Evolutionary conservation across 2,329 filamentous ascomycete species (phyloP).

Genomic region (Ascochyta pisi): DNA sequence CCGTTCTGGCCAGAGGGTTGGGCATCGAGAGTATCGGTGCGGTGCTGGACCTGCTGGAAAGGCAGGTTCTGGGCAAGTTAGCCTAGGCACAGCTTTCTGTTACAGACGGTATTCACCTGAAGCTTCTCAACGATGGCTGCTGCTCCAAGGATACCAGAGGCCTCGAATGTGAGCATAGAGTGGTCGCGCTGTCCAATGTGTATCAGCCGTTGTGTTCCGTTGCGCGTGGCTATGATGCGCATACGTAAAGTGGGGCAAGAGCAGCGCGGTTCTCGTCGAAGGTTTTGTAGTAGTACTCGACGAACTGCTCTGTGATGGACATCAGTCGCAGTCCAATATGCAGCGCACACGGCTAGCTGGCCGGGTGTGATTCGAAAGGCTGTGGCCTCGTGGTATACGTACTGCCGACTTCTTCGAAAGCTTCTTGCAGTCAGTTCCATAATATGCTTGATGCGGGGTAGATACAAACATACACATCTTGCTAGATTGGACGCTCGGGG

Average conservation of each 20-base stretch:
- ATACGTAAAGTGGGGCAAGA: constrained; percentile 80
- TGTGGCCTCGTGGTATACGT: constrained; percentile 29
- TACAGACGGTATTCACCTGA: constrained; percentile 61
- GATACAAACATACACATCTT: constrained; percentile 26
- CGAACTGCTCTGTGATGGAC: constrained; percentile 75
- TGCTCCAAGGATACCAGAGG: constrained; percentile 68
- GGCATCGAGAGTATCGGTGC: constrained; percentile 78
- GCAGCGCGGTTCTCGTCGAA: constrained; percentile 76
- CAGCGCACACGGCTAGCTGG: background rate
- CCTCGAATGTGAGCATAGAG: constrained; percentile 96
- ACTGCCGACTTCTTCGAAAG: constrained; percentile 49
- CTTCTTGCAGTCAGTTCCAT: constrained; percentile 21
- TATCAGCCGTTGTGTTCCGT: constrained; percentile 9
- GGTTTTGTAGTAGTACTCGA: constrained; percentile 86
- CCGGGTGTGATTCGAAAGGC: background rate
- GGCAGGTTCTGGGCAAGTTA: constrained; percentile 68
- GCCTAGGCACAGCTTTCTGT: constrained; percentile 3
- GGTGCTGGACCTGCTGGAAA: constrained; percentile 82
- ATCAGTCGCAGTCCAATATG: constrained; percentile 23
- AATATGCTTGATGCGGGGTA: constrained; percentile 21
- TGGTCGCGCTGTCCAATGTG: constrained; percentile 67
- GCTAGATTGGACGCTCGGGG: constrained; percentile 5
- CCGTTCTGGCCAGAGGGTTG: constrained; percentile 75
- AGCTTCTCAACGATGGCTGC: constrained; percentile 80
- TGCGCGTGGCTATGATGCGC: constrained; percentile 40